Evolutionary conservation across 2,329 filamentous ascomycete species (phyloP).

Genomic region (Moelleriella libera): DNA sequence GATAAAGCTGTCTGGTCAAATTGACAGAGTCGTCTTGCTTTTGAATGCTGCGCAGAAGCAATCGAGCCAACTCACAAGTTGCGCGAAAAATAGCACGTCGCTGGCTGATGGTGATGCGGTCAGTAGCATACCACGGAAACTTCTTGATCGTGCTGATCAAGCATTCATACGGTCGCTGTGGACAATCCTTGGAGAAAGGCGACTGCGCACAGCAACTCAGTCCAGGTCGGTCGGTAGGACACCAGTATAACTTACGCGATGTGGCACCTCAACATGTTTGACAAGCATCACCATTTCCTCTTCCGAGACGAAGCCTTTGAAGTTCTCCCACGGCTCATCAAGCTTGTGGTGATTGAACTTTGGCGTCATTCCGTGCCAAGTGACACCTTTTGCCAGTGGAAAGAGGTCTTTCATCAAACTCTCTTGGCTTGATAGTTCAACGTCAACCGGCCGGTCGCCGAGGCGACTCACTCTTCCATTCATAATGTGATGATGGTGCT

Average conservation of each 20-base stretch:
- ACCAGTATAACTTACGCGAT: slow-evolving; percentile 35
- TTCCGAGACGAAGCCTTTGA: slow-evolving; percentile 44
- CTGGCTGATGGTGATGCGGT: slow-evolving; percentile 42
- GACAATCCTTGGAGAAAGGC: slow-evolving; percentile 44
- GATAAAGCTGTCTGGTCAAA: slow-evolving; percentile 37
- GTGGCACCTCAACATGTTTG: slow-evolving; percentile 47
- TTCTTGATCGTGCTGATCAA: slow-evolving; percentile 49
- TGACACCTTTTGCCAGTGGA: slow-evolving; percentile 39
- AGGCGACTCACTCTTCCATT: slow-evolving; percentile 32
- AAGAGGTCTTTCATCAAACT: slow-evolving; percentile 49
- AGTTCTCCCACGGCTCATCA: slow-evolving; percentile 33
- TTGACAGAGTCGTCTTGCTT: slow-evolving; percentile 24
- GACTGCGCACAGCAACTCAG: slow-evolving; percentile 24
- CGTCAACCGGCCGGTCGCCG: slow-evolving; percentile 41
- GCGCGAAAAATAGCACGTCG: slow-evolving; percentile 37
- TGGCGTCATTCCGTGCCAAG: slow-evolving; percentile 37
- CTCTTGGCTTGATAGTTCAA: slow-evolving; percentile 41
- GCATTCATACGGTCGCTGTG: slow-evolving; percentile 51
- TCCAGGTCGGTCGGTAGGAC: neutral
- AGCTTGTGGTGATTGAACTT: slow-evolving; percentile 18
- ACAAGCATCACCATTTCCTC: slow-evolving; percentile 51
- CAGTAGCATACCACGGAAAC: slow-evolving; percentile 46
- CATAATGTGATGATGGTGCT: slow-evolving; percentile 24
- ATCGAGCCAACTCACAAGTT: slow-evolving; percentile 31
- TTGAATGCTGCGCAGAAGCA: slow-evolving; percentile 28